Conservation (phyloP, 345 rosid species). For the Orychophragmus violaceus region DNA sequence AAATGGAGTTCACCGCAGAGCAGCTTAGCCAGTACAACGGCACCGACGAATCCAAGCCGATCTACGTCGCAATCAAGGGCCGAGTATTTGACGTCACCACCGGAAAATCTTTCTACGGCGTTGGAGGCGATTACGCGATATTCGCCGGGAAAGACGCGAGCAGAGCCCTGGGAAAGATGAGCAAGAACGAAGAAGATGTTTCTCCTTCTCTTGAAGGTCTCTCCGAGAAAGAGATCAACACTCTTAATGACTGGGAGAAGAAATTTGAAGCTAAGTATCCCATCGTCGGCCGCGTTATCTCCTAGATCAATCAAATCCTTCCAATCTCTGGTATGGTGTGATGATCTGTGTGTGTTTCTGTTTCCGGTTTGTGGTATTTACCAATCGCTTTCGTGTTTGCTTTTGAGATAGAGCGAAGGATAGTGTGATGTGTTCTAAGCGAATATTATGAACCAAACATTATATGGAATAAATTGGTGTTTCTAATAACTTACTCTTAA, state of each 20-base stretch:
- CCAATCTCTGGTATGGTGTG: background rate
- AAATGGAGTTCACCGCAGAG: slow-evolving; percentile 67
- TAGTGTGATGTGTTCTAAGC: background rate
- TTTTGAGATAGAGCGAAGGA: no score
- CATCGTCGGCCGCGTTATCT: slow-evolving; percentile 63
- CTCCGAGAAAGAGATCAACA: slow-evolving; percentile 66
- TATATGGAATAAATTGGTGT: slow-evolving; percentile 16
- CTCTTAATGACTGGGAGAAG: slow-evolving; percentile 79
- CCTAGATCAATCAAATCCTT: slow-evolving; percentile 11
- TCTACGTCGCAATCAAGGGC: slow-evolving; percentile 81
- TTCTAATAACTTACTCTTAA: no score
- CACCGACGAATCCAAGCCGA: slow-evolving; percentile 61
- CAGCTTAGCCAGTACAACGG: slow-evolving; percentile 69
- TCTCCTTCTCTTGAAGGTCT: slow-evolving; percentile 58
- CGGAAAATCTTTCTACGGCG: slow-evolving; percentile 72
- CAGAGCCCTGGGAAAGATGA: slow-evolving; percentile 89
- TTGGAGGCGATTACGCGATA: slow-evolving; percentile 61
- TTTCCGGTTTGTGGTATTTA: background rate
- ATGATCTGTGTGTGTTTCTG: background rate
- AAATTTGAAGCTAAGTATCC: slow-evolving; percentile 88
- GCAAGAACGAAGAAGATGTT: slow-evolving; percentile 81
- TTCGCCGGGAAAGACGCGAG: slow-evolving; percentile 86
- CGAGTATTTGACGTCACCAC: slow-evolving; percentile 70
- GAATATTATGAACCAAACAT: background rate
- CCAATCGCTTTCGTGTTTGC: background rate